A percentile compares a stretch with the other conserved stretches of the same genome.
These are phyloP conservation scores for Podaxis sp. DNA, from an alignment of 768 basidiomycete genomes.

Conservation along the genomic window DNA sequence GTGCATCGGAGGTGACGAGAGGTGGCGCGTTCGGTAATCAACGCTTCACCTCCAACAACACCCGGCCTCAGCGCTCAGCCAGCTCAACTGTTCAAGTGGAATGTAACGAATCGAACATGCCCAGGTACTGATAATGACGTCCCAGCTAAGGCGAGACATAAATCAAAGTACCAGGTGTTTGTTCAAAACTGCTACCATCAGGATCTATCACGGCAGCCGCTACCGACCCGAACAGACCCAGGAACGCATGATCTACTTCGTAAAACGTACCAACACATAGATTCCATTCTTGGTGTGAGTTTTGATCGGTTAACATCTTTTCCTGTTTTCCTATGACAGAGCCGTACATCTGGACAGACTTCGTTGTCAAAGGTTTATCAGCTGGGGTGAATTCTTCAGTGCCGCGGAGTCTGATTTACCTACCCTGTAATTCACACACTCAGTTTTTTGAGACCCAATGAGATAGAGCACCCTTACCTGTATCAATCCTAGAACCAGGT, in stretches of 20 bases:
- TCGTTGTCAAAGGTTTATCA: background rate
- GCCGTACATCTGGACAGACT: background rate
- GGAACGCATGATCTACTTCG: background rate
- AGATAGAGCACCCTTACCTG: background rate
- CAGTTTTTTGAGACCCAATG: background rate
- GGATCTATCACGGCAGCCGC: background rate
- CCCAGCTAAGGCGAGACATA: no score
- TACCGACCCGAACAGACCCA: background rate
- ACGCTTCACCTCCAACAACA: background rate
- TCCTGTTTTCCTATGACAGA: background rate
- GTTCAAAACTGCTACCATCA: no score
- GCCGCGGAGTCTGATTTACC: slow-evolving; percentile 2
- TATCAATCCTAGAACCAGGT: slow-evolving; percentile 1
- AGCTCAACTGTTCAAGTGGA: no score
- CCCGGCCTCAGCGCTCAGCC: background rate
- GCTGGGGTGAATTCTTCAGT: background rate
- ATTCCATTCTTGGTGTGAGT: background rate
- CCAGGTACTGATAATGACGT: no score
- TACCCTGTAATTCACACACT: background rate
- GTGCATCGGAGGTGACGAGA: no score
- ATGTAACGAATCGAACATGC: no score
- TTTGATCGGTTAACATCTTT: background rate
- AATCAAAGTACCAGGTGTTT: no score
- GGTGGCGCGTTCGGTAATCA: background rate
- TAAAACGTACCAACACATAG: background rate